Evolutionary conservation across 768 basidiomycete genomes (phyloP).

Genomic region (Lactarius pseudohatsudake): DNA sequence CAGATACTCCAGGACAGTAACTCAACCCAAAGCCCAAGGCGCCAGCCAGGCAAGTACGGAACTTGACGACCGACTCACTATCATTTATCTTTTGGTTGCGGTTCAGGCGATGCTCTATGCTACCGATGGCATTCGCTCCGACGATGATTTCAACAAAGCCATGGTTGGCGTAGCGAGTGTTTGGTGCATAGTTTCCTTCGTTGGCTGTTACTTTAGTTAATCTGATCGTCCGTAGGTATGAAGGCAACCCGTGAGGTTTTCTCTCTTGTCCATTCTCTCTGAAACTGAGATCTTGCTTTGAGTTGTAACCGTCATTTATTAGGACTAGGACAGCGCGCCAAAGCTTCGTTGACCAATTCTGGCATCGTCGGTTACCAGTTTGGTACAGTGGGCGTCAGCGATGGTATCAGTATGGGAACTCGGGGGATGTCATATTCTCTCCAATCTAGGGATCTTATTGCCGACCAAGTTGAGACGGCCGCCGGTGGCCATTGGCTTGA

Average conservation of each 20-base stretch:
- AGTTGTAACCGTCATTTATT: slow-evolving; percentile 97
- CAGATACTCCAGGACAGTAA: slow-evolving; percentile 76
- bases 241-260: slow-evolving; percentile 89
- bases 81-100: slow-evolving; percentile 8
- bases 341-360: slow-evolving; percentile 68
- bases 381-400: slow-evolving; percentile 95
- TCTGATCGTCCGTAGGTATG: slow-evolving; percentile 66
- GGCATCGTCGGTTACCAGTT: slow-evolving; percentile 94
- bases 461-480: slow-evolving; percentile 94
- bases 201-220: slow-evolving; percentile 28
- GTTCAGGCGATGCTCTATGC: slow-evolving; percentile 95
- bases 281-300: slow-evolving; percentile 17
- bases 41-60: slow-evolving; percentile 72
- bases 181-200: slow-evolving; percentile 59
- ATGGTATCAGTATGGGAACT: slow-evolving; percentile 99
- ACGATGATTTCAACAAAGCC: slow-evolving; percentile 88
- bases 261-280: neutral
- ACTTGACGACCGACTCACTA: neutral
- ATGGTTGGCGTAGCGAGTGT: slow-evolving; percentile 98
- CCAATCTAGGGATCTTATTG: slow-evolving; percentile 96
- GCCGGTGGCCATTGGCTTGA: slow-evolving; percentile 98
- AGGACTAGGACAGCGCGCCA: slow-evolving; percentile 83
- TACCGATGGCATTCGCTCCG: slow-evolving; percentile 83
- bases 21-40: slow-evolving; percentile 91
- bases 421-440: slow-evolving; percentile 93